These are phyloP conservation scores for Suhomyces vadensis DNA, from an alignment of 805 yeast species.

Conservation along the genomic window DNA sequence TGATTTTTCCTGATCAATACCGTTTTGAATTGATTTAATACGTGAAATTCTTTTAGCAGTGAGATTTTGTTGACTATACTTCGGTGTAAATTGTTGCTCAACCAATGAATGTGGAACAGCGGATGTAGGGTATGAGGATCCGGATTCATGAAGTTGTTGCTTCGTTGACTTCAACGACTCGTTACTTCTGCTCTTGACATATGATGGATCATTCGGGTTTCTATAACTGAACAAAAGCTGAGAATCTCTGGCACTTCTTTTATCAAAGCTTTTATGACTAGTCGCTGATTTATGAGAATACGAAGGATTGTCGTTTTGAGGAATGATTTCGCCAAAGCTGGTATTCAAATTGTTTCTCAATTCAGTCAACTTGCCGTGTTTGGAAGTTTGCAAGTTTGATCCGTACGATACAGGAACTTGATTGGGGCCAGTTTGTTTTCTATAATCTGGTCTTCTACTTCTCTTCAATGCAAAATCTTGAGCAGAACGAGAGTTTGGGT, in stretches of 20 bases:
- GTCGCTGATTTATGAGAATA: slow-evolving; percentile 2
- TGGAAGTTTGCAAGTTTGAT: slow-evolving; percentile 25
- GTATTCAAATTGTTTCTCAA: slow-evolving; percentile 20
- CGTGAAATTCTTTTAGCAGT: slow-evolving; percentile 10
- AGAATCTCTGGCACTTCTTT: slow-evolving; percentile 28
- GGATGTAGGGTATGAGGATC: slow-evolving; percentile 25
- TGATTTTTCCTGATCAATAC: slow-evolving; percentile 8
- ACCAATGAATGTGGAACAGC: slow-evolving; percentile 12
- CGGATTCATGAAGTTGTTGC: slow-evolving; percentile 3
- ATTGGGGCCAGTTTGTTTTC: slow-evolving; percentile 26
- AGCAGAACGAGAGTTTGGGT: slow-evolving; percentile 1
- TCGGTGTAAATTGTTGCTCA: slow-evolving; percentile 11
- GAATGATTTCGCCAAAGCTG: slow-evolving; percentile 12
- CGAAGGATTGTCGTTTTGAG: slow-evolving; percentile 1
- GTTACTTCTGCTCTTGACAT: background rate
- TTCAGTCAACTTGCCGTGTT: slow-evolving; percentile 27
- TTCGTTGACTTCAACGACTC: background rate
- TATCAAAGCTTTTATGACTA: slow-evolving; percentile 6
- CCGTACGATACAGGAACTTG: slow-evolving; percentile 16
- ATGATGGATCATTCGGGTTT: slow-evolving; percentile 20
- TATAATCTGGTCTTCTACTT: slow-evolving; percentile 42
- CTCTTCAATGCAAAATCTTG: slow-evolving; percentile 34
- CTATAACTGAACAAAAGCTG: slow-evolving; percentile 39
- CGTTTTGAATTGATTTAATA: slow-evolving; percentile 10
- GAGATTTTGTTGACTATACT: slow-evolving; percentile 7